These are phyloP conservation scores for Xylariaceae sp. DNA, from an alignment of 2,329 filamentous ascomycete genomes.

Conservation along the genomic window DNA sequence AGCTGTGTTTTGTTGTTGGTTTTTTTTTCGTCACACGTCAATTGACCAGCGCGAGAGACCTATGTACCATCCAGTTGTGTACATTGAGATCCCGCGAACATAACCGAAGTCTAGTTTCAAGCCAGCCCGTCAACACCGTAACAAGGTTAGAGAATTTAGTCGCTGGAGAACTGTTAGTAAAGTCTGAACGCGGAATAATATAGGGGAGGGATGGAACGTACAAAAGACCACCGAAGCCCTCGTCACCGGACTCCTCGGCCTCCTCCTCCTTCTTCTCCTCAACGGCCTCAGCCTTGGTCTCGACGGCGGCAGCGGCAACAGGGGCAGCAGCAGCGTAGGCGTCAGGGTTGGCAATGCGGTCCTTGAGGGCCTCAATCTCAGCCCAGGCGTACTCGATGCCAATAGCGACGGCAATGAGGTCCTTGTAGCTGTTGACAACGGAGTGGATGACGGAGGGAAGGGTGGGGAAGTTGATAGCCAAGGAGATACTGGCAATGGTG, in stretches of 20 bases:
- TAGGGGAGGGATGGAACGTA: constrained; percentile 33
- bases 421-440: constrained; percentile 97
- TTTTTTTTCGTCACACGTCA: constrained; percentile 28
- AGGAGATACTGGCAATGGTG: constrained; percentile 84
- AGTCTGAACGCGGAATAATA: neutral
- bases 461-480: constrained; percentile 92
- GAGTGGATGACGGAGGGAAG: constrained; percentile 95
- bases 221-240: constrained; percentile 80
- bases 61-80: constrained; percentile 38
- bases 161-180: constrained; percentile 43
- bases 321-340: constrained; percentile 85
- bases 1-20: neutral
- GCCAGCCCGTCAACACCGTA: constrained; percentile 36
- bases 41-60: constrained; percentile 45
- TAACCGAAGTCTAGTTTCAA: constrained; percentile 40
- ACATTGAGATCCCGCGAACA: constrained; percentile 37
- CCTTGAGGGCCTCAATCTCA: constrained; percentile 96
- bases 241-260: constrained; percentile 63
- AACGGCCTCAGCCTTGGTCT: constrained; percentile 45
- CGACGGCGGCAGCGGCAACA: constrained; percentile 51
- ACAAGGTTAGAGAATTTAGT: constrained; percentile 44
- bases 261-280: constrained; percentile 61
- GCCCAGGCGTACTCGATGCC: constrained; percentile 91
- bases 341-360: constrained; percentile 98
- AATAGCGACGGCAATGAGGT: constrained; percentile 81